Conservation (phyloP, 306 rosid genomes). For the Vigna mungo region DNA sequence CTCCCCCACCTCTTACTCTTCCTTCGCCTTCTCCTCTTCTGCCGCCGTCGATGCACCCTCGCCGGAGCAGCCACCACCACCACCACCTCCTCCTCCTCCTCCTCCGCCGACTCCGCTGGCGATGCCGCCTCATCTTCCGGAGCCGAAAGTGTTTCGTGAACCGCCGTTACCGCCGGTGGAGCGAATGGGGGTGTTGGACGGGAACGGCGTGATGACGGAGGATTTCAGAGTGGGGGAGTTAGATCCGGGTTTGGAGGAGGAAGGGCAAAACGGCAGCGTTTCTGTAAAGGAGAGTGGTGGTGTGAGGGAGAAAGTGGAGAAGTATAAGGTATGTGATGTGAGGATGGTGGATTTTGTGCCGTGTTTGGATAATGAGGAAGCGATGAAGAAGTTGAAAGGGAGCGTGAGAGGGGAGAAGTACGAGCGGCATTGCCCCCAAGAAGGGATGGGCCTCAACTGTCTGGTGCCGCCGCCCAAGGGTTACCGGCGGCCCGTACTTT, state of each 20-base stretch:
- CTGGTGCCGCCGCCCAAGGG: conserved; percentile 69
- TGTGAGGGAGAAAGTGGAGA: conserved; percentile 50
- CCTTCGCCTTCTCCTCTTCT: conserved; percentile 44
- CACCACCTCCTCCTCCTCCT: neutral
- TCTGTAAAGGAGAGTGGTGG: conserved; percentile 36
- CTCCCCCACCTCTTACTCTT: conserved; percentile 18
- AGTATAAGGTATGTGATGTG: conserved; percentile 55
- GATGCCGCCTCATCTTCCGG: neutral
- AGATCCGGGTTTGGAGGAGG: conserved; percentile 48
- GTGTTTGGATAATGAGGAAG: conserved; percentile 76
- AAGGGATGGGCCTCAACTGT: conserved; percentile 64
- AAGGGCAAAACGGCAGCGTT: conserved; percentile 43
- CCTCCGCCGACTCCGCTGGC: neutral
- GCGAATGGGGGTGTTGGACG: conserved; percentile 73
- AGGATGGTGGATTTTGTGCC: conserved; percentile 78
- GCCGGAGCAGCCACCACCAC: neutral
- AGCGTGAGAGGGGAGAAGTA: conserved; percentile 63
- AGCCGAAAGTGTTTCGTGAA: neutral
- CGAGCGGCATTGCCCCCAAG: conserved; percentile 79
- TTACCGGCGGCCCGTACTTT: conserved; percentile 64
- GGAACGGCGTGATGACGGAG: conserved; percentile 79
- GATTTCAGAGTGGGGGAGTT: conserved; percentile 73
- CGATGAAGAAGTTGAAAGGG: conserved; percentile 46
- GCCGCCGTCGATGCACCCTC: neutral
- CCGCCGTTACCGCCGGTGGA: conserved; percentile 62